These are phyloP conservation scores for Talaromyces rugulosus DNA, from an alignment of 2,329 filamentous ascomycete species.

Conservation along the genomic window DNA sequence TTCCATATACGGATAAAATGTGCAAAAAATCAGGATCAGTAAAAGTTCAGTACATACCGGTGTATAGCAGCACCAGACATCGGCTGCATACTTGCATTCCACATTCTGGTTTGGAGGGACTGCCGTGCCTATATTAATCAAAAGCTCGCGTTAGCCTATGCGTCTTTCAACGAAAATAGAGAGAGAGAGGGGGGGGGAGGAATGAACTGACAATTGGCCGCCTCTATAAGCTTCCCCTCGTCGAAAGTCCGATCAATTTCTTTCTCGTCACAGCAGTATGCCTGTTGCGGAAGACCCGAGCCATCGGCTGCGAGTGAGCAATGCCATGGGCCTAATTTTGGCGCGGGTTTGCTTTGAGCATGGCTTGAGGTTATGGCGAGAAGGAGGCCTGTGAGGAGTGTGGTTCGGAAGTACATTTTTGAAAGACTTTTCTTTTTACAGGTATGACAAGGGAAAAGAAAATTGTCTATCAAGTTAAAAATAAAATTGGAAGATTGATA, in stretches of 20 bases:
- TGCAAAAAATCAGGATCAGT: not conserved
- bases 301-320: slow-evolving; percentile 14
- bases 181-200: not conserved
- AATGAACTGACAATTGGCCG: not conserved
- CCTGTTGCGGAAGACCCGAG: slow-evolving; percentile 8
- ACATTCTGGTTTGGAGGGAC: slow-evolving; percentile 10
- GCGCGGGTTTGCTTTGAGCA: not conserved
- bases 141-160: not conserved
- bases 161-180: not conserved
- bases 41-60: slow-evolving; percentile 5
- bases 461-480: not conserved
- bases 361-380: not conserved
- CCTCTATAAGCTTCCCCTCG: slow-evolving; percentile 6
- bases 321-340: slow-evolving; percentile 11
- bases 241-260: slow-evolving; percentile 1
- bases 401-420: not conserved
- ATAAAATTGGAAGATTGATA: not conserved
- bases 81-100: slow-evolving; percentile 4
- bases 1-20: not conserved
- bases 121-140: slow-evolving; percentile 5
- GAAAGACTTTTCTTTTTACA: not conserved
- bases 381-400: not conserved
- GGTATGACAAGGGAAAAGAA: not conserved
- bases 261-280: slow-evolving; percentile 13
- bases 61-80: slow-evolving; percentile 14